Conservation (phyloP, 352 stramenopile species). For the Globisporangium abappressorium region DNA sequence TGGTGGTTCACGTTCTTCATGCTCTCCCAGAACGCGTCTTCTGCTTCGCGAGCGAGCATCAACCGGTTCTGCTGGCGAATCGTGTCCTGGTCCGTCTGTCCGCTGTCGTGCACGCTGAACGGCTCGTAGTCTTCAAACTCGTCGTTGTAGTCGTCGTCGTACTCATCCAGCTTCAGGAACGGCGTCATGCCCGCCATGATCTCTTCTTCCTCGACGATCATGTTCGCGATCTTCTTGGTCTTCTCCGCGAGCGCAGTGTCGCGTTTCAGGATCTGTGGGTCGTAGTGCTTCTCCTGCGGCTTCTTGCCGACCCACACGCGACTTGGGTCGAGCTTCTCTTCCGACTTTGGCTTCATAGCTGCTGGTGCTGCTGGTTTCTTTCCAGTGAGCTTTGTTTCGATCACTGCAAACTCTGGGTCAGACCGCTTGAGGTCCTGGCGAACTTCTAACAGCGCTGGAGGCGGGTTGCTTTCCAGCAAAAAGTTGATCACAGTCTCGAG, state of each 20-base stretch:
- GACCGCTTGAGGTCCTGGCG: constrained; percentile 27
- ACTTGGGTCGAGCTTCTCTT: constrained; percentile 44
- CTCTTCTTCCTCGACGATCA: constrained; percentile 53
- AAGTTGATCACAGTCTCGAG: constrained; percentile 61
- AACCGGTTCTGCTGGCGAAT: constrained; percentile 55
- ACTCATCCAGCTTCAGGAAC: constrained; percentile 43
- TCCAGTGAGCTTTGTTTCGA: constrained; percentile 29
- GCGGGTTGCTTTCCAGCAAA: constrained; percentile 49
- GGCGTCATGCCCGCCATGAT: constrained; percentile 25
- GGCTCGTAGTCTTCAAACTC: constrained; percentile 82
- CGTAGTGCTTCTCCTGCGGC: constrained; percentile 49
- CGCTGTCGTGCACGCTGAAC: constrained; percentile 48
- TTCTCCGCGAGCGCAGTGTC: constrained; percentile 47
- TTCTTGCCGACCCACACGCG: constrained; percentile 72
- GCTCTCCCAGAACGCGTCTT: constrained; percentile 66
- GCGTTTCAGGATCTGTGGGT: constrained; percentile 48
- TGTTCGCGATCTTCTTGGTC: constrained; percentile 46
- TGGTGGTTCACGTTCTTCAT: constrained; percentile 62
- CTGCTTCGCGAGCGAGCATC: constrained; percentile 50
- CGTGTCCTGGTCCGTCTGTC: constrained; percentile 42
- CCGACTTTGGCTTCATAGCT: constrained; percentile 5
- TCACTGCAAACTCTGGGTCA: constrained; percentile 26
- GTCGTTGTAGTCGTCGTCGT: constrained; percentile 86
- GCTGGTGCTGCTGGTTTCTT: constrained; percentile 7
- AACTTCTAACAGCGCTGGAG: constrained; percentile 32